Percentiles rank a stretch among this genome's conserved stretches.
phyloP scores from a whole-genome alignment of 2,329 filamentous ascomycete genomes.

The Talaromyces pinophilus region DNA sequence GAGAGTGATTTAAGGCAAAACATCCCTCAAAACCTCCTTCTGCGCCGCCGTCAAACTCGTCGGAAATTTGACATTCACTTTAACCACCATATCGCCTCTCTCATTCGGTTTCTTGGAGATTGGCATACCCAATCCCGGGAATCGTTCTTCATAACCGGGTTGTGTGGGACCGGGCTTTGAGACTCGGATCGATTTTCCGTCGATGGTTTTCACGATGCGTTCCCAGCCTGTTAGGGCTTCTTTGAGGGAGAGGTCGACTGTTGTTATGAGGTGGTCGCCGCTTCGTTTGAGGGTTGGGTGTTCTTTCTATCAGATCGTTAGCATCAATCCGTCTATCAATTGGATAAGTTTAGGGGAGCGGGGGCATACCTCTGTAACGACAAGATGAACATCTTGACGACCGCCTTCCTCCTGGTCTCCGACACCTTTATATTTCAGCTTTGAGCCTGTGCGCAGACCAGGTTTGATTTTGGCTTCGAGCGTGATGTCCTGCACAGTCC shows the following conservation, averaged over 20 bases:
- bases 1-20: slow-evolving; percentile 55
- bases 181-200: slow-evolving; percentile 79
- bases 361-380: slow-evolving; percentile 81
- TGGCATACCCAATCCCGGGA: slow-evolving; percentile 89
- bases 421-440: slow-evolving; percentile 98
- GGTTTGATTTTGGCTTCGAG: slow-evolving; percentile 94
- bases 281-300: slow-evolving; percentile 83
- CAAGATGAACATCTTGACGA: slow-evolving; percentile 91
- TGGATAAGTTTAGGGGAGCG: neutral
- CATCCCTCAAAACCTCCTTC: slow-evolving; percentile 77
- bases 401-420: slow-evolving; percentile 96
- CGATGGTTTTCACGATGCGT: slow-evolving; percentile 88
- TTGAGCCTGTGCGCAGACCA: slow-evolving; percentile 92
- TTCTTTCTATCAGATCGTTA: slow-evolving; percentile 64
- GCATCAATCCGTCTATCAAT: neutral
- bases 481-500: slow-evolving; percentile 82
- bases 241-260: slow-evolving; percentile 80
- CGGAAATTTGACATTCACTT: slow-evolving; percentile 92
- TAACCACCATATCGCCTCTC: slow-evolving; percentile 84
- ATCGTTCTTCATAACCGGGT: slow-evolving; percentile 77
- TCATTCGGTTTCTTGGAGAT: slow-evolving; percentile 84
- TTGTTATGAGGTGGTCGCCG: slow-evolving; percentile 80
- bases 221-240: slow-evolving; percentile 94
- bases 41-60: slow-evolving; percentile 72
- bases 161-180: slow-evolving; percentile 81